Evolutionary conservation across 208 protist species (phyloP).

Genomic region (Leishmania martiniquensis): DNA sequence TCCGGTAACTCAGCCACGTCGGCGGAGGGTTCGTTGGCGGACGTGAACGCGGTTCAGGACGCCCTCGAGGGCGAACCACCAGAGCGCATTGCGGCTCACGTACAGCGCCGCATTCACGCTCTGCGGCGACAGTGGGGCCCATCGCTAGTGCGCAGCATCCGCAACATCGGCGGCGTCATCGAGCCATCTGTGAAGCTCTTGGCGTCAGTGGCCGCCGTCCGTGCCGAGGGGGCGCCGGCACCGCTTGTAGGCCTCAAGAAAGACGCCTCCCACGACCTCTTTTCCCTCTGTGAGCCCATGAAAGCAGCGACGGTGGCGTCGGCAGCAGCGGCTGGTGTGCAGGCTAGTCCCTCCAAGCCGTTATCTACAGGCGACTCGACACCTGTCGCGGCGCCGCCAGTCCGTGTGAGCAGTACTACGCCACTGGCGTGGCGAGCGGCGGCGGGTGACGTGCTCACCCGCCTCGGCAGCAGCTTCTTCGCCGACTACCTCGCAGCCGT

Average conservation of each 20-base stretch:
- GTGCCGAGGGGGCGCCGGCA: conserved; percentile 38
- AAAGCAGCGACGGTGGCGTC: too few species aligned
- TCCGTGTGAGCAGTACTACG: conserved; percentile 17
- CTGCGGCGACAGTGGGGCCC: conserved; percentile 56
- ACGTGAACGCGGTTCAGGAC: conserved; percentile 17
- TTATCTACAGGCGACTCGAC: conserved; percentile 10
- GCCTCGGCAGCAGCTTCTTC: conserved; percentile 52
- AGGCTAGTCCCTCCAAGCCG: background rate
- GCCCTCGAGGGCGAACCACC: conserved; percentile 14
- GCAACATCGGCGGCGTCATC: conserved; percentile 53
- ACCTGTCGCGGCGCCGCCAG: conserved; percentile 21
- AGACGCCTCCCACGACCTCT: conserved; percentile 60
- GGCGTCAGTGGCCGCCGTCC: conserved; percentile 42
- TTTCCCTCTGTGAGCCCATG: conserved; percentile 30
- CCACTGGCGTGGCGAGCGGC: conserved; percentile 27
- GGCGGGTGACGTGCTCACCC: conserved; percentile 39
- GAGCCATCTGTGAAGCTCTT: conserved; percentile 55
- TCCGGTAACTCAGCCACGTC: background rate
- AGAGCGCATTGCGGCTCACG: conserved; percentile 23
- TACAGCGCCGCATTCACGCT: conserved; percentile 33
- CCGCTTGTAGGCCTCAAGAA: conserved; percentile 53
- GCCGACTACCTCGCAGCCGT: conserved; percentile 74
- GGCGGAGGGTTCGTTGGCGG: conserved; percentile 4
- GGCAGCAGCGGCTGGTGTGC: background rate
- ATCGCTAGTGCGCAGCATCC: conserved; percentile 53